Evolutionary conservation across 352 stramenopile genomes (phyloP).

Genomic region (Phytophthora pisi): DNA sequence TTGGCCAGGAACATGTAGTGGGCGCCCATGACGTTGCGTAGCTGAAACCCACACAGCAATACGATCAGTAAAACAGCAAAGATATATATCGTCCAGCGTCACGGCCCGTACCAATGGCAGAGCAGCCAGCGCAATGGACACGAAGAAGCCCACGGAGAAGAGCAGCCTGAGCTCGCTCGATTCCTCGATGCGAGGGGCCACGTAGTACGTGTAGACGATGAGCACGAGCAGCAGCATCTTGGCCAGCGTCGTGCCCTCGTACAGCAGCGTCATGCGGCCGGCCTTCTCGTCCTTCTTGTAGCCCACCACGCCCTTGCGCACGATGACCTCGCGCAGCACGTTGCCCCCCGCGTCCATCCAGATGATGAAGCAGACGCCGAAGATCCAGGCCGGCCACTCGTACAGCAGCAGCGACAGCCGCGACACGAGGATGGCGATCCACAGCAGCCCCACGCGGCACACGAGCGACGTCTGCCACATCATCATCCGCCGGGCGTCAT

Average conservation of each 20-base stretch:
- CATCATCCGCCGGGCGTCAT: conserved; percentile 66
- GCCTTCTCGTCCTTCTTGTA: conserved; percentile 70
- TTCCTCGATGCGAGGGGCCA: conserved; percentile 57
- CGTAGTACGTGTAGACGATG: conserved; percentile 78
- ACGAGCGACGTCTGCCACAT: conserved; percentile 80
- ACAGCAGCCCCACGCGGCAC: conserved; percentile 67
- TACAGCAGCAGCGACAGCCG: conserved; percentile 65
- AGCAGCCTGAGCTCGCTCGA: conserved; percentile 58
- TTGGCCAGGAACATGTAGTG: conserved; percentile 84
- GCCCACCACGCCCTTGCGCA: conserved; percentile 61
- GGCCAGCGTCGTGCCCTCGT: conserved; percentile 68
- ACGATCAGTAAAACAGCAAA: conserved; percentile 4
- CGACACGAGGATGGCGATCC: conserved; percentile 68
- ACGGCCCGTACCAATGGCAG: conserved; percentile 53
- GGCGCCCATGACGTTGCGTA: conserved; percentile 72
- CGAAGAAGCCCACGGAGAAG: conserved; percentile 73
- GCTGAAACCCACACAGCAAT: conserved; percentile 26
- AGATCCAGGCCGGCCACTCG: conserved; percentile 73
- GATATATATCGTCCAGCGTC: background rate
- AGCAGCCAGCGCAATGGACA: conserved; percentile 60
- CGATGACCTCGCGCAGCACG: conserved; percentile 68
- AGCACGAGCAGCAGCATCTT: conserved; percentile 76
- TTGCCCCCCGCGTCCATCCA: conserved; percentile 75
- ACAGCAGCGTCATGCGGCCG: conserved; percentile 64
- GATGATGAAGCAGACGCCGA: conserved; percentile 74